phyloP scores from a whole-genome alignment of 2,329 filamentous ascomycete species.

The Epichloe sp. region DNA sequence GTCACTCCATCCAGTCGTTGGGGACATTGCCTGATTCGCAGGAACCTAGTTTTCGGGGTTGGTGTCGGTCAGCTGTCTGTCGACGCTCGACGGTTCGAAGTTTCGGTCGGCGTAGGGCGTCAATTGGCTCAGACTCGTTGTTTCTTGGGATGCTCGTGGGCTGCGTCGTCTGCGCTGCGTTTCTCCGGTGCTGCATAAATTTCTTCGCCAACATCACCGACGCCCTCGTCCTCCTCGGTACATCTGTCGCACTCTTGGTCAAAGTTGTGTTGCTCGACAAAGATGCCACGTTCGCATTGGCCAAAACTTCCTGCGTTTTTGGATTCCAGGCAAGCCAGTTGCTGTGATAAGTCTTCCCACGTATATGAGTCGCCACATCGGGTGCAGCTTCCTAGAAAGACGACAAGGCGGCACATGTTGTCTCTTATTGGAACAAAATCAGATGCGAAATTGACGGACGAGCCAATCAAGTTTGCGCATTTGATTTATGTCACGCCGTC shows the following conservation, averaged over 20 bases:
- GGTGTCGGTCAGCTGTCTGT: too few species aligned
- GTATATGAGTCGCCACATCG: slow-evolving; percentile 26
- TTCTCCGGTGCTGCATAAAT: slow-evolving; percentile 7
- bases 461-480: not conserved
- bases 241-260: slow-evolving; percentile 36
- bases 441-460: not conserved
- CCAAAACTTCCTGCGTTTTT: slow-evolving; percentile 35
- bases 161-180: slow-evolving; percentile 10
- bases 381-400: slow-evolving; percentile 31
- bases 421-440: not conserved
- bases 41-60: too few species aligned
- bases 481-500: not conserved
- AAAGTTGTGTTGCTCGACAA: slow-evolving; percentile 30
- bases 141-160: slow-evolving; percentile 15
- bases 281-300: slow-evolving; percentile 26
- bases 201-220: slow-evolving; percentile 26
- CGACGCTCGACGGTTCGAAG: too few species aligned
- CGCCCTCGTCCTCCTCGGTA: slow-evolving; percentile 27
- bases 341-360: slow-evolving; percentile 32
- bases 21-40: not conserved
- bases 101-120: too few species aligned
- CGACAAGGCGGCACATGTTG: slow-evolving; percentile 33
- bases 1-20: not conserved
- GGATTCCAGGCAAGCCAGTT: slow-evolving; percentile 34
- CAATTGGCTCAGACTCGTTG: slow-evolving; percentile 16